Conservation (phyloP, 1,284 basidiomycete genomes). For the Cutaneotrichosporon cutaneum region DNA sequence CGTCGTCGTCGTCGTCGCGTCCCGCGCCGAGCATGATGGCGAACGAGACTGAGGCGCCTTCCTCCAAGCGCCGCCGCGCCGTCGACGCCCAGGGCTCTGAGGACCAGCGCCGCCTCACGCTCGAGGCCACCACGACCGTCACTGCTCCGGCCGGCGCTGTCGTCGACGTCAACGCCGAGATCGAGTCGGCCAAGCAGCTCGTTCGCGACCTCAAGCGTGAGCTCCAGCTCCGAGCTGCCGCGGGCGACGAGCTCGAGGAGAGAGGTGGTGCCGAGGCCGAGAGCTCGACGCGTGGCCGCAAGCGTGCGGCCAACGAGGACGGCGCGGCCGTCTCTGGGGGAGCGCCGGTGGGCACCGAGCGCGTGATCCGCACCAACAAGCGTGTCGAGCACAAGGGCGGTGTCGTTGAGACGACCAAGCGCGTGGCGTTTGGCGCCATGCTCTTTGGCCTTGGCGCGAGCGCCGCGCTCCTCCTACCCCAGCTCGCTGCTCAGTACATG, state of each 20-base stretch:
- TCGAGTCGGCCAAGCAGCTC: slow-evolving; percentile 48
- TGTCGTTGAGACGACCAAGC: slow-evolving; percentile 35
- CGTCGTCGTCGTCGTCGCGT: slow-evolving; percentile 8
- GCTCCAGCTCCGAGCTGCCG: slow-evolving; percentile 39
- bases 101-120: slow-evolving; percentile 35
- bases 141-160: slow-evolving; percentile 38
- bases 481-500: slow-evolving; percentile 28
- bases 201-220: slow-evolving; percentile 50
- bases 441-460: slow-evolving; percentile 50
- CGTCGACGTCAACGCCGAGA: slow-evolving; percentile 49
- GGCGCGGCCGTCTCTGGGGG: slow-evolving; percentile 38
- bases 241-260: slow-evolving; percentile 47
- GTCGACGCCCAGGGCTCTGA: slow-evolving; percentile 8
- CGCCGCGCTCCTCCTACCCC: slow-evolving; percentile 43
- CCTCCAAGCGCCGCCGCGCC: slow-evolving; percentile 36
- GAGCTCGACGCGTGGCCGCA: slow-evolving; percentile 37
- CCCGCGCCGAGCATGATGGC: slow-evolving; percentile 19
- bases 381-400: slow-evolving; percentile 32
- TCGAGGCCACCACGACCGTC: slow-evolving; percentile 49
- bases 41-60: slow-evolving; percentile 31
- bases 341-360: slow-evolving; percentile 26
- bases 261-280: slow-evolving; percentile 34
- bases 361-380: slow-evolving; percentile 45
- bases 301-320: slow-evolving; percentile 41
- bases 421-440: slow-evolving; percentile 47